These are phyloP conservation scores for Ganoderma leucocontextum DNA, from an alignment of 1,284 basidiomycete species.

Conservation along the genomic window DNA sequence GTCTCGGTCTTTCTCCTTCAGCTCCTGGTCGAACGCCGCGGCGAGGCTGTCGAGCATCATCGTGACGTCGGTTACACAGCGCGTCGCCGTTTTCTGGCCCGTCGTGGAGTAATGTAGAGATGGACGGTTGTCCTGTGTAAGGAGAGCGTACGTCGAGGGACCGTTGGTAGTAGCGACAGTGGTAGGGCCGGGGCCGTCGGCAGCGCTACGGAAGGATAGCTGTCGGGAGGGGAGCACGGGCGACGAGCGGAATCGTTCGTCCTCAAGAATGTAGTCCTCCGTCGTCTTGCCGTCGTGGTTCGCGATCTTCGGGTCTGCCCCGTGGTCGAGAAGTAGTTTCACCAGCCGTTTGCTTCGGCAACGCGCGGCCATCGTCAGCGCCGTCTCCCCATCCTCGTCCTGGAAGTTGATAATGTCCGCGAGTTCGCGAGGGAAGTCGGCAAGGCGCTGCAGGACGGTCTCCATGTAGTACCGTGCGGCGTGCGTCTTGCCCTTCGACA, in stretches of 20 bases:
- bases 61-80: conserved; percentile 86
- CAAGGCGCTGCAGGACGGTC: conserved; percentile 87
- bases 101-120: conserved; percentile 89
- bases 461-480: conserved; percentile 99
- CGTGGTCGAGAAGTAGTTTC: conserved; percentile 95
- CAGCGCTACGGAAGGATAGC: conserved; percentile 65
- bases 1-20: conserved; percentile 92
- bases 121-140: conserved; percentile 55
- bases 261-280: conserved; percentile 99
- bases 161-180: conserved; percentile 44
- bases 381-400: conserved; percentile 98
- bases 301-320: conserved; percentile 94
- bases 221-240: conserved; percentile 78
- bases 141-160: conserved; percentile 24
- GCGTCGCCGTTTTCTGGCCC: conserved; percentile 88
- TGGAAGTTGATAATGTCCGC: conserved; percentile 99
- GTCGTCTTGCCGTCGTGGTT: conserved; percentile 98
- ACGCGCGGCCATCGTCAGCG: conserved; percentile 95
- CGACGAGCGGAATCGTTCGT: conserved; percentile 95
- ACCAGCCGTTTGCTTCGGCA: conserved; percentile 97
- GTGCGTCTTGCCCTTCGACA: conserved; percentile 97
- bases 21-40: conserved; percentile 92
- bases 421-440: conserved; percentile 97
- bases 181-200: conserved; percentile 58
- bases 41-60: conserved; percentile 91